phyloP scores from a whole-genome alignment of 768 basidiomycete genomes.

The Strobilomyces confusus region DNA sequence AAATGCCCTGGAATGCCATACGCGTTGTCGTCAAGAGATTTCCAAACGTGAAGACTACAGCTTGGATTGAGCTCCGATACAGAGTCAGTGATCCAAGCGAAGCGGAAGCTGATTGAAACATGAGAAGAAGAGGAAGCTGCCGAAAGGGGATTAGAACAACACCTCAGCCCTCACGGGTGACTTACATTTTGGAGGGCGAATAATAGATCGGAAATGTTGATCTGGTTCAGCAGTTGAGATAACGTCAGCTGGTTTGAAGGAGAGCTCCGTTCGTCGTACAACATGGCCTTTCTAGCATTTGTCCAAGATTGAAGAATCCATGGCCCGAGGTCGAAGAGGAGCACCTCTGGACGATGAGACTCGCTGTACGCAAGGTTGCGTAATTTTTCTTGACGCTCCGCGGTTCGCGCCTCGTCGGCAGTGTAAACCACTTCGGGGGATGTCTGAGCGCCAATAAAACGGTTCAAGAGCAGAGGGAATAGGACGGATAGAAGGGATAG shows the following conservation, averaged over 20 bases:
- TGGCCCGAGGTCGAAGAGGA: slow-evolving; percentile 76
- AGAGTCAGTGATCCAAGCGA: slow-evolving; percentile 79
- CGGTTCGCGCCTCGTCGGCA: slow-evolving; percentile 56
- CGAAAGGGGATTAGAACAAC: slow-evolving; percentile 10
- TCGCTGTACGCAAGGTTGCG: slow-evolving; percentile 74
- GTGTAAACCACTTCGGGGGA: slow-evolving; percentile 44
- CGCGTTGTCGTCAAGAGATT: slow-evolving; percentile 59
- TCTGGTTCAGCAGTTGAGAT: slow-evolving; percentile 46
- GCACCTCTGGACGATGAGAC: slow-evolving; percentile 71
- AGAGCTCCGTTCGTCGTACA: slow-evolving; percentile 50
- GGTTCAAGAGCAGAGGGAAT: slow-evolving; percentile 56
- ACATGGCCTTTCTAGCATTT: slow-evolving; percentile 52
- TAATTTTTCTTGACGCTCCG: slow-evolving; percentile 71
- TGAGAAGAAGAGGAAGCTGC: slow-evolving; percentile 71
- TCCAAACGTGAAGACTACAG: slow-evolving; percentile 61
- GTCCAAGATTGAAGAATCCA: slow-evolving; percentile 85
- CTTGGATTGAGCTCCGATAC: slow-evolving; percentile 75
- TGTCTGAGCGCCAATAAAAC: slow-evolving; percentile 40
- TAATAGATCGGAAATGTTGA: slow-evolving; percentile 61
- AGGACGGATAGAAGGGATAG: slow-evolving; percentile 59
- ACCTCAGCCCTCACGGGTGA: slow-evolving; percentile 11
- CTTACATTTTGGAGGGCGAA: slow-evolving; percentile 68
- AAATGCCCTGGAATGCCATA: slow-evolving; percentile 82
- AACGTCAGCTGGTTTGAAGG: slow-evolving; percentile 36
- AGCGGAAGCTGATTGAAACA: slow-evolving; percentile 67